Base-by-base conservation (phyloP, 495 filamentous ascomycete genomes). In the Penicillium maclennaniae region DNA sequence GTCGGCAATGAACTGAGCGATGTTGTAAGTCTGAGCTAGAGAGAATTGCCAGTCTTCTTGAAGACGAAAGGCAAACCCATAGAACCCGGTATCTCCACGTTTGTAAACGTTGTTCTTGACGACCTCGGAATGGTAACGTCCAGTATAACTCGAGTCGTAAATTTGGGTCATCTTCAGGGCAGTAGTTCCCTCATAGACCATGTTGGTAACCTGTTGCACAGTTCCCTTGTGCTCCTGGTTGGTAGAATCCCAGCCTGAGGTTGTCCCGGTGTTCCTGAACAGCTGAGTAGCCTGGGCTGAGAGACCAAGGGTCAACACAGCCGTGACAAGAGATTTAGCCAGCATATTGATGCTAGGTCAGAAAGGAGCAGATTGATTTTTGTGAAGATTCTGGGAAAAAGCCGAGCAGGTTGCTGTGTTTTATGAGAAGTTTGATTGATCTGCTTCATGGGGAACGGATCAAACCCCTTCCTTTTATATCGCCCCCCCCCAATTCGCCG, bases 51-150 rank as follows among this genome's bases (percentile, higher is more conserved):
- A 83, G 59, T 66, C 31, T 4, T 75, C 54, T 45, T 73, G 66
- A 6, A 83, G 71, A 7, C 75, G 71, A 68, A 83, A 83, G 4
- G 67, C 65, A 56, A 83, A 83, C 9, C 80, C 79, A 63, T 83
- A 83, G 65, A 77, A 79, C 1, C 73, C 76, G 8, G 66, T 69
- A 46, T 81, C 72, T 36, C 77, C 78, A 39, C 69, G 73, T 43
- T 69, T 61, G 56, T 81, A 82, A 7, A 67, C 78, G 53, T 73
- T 62, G 54, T 71, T 59, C 36, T 76, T 69, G 41, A 68, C 67
- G 6, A 72, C 72, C 55, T 83, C 80, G n/a, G 80, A 78, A 61
- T 83, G 80, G 61, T 79, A 83, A 6, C 79, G 79, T 10, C 73
- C 78, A 6, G 37, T 62, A 54, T 76, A 82, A 51, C 47, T 58